These are phyloP conservation scores for Scheffersomyces stambukii DNA, from an alignment of 1,139 yeast genomes.

Conservation along the genomic window DNA sequence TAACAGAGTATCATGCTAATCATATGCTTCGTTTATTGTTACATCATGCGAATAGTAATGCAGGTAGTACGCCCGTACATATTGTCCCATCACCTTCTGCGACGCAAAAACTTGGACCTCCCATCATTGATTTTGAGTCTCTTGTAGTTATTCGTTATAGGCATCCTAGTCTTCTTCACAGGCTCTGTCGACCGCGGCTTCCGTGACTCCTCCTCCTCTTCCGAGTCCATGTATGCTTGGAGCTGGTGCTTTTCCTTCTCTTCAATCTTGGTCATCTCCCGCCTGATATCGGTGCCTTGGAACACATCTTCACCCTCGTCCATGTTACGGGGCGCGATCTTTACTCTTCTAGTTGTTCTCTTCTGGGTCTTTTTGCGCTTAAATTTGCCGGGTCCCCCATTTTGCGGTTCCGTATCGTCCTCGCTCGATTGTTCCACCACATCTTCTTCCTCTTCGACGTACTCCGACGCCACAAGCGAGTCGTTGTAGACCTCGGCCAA, in stretches of 20 bases:
- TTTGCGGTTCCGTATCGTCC: slow-evolving; percentile 11
- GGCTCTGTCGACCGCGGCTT: slow-evolving; percentile 8
- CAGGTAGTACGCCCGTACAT: slow-evolving; percentile 1
- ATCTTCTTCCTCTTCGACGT: slow-evolving; percentile 11
- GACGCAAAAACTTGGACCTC: slow-evolving; percentile 11
- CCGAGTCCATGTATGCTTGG: slow-evolving; percentile 19
- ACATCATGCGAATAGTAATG: too few relatives aligned
- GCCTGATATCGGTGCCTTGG: slow-evolving; percentile 37
- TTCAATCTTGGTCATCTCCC: slow-evolving; percentile 29
- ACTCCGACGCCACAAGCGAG: slow-evolving; percentile 16
- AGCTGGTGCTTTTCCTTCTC: slow-evolving; percentile 18
- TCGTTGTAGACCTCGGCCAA: slow-evolving; percentile 38
- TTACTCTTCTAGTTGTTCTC: slow-evolving; percentile 60
- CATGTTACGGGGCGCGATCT: slow-evolving; percentile 43
- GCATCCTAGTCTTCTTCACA: slow-evolving; percentile 21
- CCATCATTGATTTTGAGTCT: slow-evolving; percentile 40
- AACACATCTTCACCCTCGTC: slow-evolving; percentile 22
- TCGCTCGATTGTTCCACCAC: slow-evolving; percentile 15
- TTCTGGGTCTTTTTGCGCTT: slow-evolving; percentile 49
- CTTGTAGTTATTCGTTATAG: slow-evolving; percentile 37
- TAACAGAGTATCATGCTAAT: too few relatives aligned
- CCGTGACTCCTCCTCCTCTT: slow-evolving; percentile 17
- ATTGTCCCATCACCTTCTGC: slow-evolving; percentile 13
- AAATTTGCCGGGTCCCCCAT: slow-evolving; percentile 13
- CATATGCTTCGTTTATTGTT: too few relatives aligned